Percentiles rank a stretch among this genome's conserved stretches.
Conservation (phyloP, 208 protist species). For the Willaertia magna region DNA sequence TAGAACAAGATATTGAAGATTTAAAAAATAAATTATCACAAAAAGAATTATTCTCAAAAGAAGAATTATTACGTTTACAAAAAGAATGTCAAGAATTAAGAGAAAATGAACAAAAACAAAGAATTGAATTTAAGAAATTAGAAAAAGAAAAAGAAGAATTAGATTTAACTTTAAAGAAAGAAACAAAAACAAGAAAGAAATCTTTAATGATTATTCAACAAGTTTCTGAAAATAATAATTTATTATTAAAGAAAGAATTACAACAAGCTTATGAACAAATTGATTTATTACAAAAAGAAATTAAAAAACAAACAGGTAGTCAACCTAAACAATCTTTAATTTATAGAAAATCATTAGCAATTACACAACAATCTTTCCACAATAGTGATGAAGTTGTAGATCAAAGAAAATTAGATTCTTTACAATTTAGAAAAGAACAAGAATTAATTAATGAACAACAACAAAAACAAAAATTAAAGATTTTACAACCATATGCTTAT, state of each 20-base stretch:
- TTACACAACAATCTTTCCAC: too few relatives aligned
- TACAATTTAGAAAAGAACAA: too few relatives aligned
- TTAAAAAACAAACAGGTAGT: neutral
- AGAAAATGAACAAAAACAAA: neutral
- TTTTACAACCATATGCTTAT: too few relatives aligned
- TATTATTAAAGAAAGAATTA: neutral
- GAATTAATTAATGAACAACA: too few relatives aligned
- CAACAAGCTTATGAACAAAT: neutral
- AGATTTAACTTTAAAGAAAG: neutral
- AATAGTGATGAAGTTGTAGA: too few relatives aligned
- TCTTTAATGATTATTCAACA: neutral
- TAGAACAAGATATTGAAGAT: neutral
- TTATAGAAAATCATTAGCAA: too few relatives aligned
- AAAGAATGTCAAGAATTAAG: neutral
- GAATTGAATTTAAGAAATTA: neutral
- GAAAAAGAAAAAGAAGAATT: neutral
- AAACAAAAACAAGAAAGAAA: neutral
- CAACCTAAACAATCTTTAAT: too few relatives aligned
- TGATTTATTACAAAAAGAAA: neutral
- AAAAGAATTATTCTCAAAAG: neutral
- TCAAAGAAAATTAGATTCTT: too few relatives aligned
- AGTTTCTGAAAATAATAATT: neutral
- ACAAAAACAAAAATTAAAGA: too few relatives aligned
- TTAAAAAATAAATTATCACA: neutral
- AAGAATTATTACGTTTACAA: neutral